Evolutionary conservation across 1,284 basidiomycete genomes (phyloP).

Genomic region (Pisolithus thermaeus): DNA sequence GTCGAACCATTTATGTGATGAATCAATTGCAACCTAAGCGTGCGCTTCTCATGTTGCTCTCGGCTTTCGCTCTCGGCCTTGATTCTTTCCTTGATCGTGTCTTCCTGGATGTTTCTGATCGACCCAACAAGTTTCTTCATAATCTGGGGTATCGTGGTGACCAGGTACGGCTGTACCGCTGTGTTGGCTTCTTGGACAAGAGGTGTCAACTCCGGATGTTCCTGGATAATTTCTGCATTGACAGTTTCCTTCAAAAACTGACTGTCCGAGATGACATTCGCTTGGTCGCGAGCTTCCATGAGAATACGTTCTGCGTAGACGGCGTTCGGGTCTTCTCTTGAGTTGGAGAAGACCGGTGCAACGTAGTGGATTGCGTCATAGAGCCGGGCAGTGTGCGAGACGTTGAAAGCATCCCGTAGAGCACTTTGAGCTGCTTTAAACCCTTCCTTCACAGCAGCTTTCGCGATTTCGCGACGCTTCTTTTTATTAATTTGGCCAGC

Average conservation of each 20-base stretch:
- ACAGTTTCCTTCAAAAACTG: slow-evolving; percentile 20
- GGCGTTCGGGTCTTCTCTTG: neutral
- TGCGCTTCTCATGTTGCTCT: slow-evolving; percentile 13
- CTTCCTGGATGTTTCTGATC: slow-evolving; percentile 12
- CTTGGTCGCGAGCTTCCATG: neutral
- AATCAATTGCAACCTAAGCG: slow-evolving; percentile 21
- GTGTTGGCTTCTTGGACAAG: slow-evolving; percentile 8
- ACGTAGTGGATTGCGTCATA: neutral
- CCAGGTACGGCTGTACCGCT: slow-evolving; percentile 12
- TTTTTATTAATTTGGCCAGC: slow-evolving; percentile 7
- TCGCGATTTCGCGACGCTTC: slow-evolving; percentile 10
- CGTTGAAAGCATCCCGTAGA: slow-evolving; percentile 1
- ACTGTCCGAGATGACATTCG: slow-evolving; percentile 9
- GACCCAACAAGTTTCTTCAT: slow-evolving; percentile 8
- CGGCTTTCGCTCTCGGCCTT: slow-evolving; percentile 6
- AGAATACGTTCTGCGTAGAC: neutral
- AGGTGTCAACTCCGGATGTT: slow-evolving; percentile 15
- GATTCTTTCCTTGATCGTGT: slow-evolving; percentile 10
- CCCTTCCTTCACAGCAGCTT: slow-evolving; percentile 8
- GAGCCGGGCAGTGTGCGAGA: neutral
- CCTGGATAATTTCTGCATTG: neutral
- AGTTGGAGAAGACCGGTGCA: neutral
- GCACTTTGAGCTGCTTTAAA: slow-evolving; percentile 4
- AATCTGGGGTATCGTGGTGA: neutral
- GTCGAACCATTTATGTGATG: slow-evolving; percentile 19